phyloP scores from a whole-genome alignment of 495 filamentous ascomycete genomes.

The Entonaema liquescens region DNA sequence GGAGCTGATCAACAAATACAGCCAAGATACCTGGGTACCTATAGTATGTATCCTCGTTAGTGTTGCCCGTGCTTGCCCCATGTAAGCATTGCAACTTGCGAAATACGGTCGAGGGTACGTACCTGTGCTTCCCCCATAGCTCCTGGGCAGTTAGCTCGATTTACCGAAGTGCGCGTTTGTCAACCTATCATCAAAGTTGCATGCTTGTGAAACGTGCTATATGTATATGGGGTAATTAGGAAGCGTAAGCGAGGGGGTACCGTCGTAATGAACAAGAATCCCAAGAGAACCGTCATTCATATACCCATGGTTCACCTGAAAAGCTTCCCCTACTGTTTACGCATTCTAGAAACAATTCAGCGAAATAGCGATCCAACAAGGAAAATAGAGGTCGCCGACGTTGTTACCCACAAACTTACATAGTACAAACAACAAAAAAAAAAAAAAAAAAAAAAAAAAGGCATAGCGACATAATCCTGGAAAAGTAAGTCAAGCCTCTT shows the following conservation, averaged over 20 bases:
- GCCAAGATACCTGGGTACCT: conserved; percentile 26
- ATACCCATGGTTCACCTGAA: conserved; percentile 13
- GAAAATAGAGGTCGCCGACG: conserved; percentile 1
- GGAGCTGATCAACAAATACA: conserved; percentile 42
- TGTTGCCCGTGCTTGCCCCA: conserved; percentile 30
- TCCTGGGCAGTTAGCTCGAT: conserved; percentile 20
- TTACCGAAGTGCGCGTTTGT: conserved; percentile 44
- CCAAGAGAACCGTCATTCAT: conserved; percentile 17
- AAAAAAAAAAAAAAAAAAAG: too few species aligned
- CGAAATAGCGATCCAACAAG: not conserved
- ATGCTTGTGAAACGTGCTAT: conserved; percentile 44
- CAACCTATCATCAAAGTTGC: conserved; percentile 38
- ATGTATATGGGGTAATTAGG: conserved; percentile 44
- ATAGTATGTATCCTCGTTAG: conserved; percentile 29
- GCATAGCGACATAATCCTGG: too few species aligned
- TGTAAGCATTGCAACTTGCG: not conserved
- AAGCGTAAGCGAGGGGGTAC: conserved; percentile 35
- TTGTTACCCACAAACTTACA: not conserved
- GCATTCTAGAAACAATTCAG: conserved; percentile 23
- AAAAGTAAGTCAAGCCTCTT: too few species aligned
- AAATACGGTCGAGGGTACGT: not conserved
- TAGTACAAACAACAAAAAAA: too few species aligned
- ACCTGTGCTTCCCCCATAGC: not conserved
- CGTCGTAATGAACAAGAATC: conserved; percentile 27
- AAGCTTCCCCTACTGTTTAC: conserved; percentile 11